A percentile compares a stretch with the other conserved stretches of the same genome.
phyloP scores from a whole-genome alignment of 2,329 filamentous ascomycete genomes.

The Monosporascus sp. region DNA sequence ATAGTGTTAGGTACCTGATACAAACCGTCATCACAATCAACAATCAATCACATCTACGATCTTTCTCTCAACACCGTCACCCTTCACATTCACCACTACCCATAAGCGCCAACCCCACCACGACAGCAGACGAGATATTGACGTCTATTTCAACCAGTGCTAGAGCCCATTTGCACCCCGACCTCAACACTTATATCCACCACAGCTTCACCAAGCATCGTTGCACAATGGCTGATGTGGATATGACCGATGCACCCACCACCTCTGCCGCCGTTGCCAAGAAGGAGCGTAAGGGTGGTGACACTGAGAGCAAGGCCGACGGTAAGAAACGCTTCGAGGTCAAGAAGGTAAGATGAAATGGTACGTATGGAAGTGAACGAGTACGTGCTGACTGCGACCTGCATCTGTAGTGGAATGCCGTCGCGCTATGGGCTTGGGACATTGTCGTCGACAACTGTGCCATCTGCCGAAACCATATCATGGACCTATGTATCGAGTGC shows the following conservation, averaged over 20 bases:
- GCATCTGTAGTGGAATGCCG: constrained; percentile 80
- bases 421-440: constrained; percentile 98
- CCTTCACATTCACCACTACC: no score
- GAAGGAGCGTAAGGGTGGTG: constrained; percentile 41
- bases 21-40: no score
- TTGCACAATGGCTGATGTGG: constrained; percentile 78
- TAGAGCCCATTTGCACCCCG: no score
- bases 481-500: constrained; percentile 99
- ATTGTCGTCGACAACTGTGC: constrained; percentile 99
- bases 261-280: constrained; percentile 48
- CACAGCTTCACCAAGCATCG: neutral
- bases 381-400: constrained; percentile 2
- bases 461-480: constrained; percentile 98
- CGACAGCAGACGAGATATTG: no score
- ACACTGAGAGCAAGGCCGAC: constrained; percentile 51
- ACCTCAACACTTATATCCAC: neutral
- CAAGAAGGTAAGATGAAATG: constrained; percentile 69
- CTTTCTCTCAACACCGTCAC: no score
- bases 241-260: constrained; percentile 83
- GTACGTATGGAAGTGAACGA: neutral
- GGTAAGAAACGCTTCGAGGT: constrained; percentile 96
- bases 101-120: no score
- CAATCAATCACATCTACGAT: no score
- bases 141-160: no score
- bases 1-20: no score